Evolutionary conservation across 352 stramenopile genomes (phyloP).

Genomic region (Globisporangium lucens): DNA sequence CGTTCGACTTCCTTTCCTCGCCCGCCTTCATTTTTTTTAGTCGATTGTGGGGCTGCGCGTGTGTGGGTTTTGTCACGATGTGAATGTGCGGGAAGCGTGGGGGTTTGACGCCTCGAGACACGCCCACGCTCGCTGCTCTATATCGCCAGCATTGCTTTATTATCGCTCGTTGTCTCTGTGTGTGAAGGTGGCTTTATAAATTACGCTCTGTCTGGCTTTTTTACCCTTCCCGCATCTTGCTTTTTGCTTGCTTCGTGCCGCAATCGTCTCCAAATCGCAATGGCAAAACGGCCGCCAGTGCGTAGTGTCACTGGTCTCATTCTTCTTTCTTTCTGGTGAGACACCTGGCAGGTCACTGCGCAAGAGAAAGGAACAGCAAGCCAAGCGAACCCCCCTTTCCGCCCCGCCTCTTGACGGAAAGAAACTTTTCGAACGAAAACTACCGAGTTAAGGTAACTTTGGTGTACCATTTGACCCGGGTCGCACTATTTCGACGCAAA

Average conservation of each 20-base stretch:
- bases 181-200: too few relatives aligned
- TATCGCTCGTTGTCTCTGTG: too few relatives aligned
- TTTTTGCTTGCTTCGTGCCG: too few relatives aligned
- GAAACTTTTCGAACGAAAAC: background rate
- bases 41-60: too few relatives aligned
- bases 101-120: too few relatives aligned
- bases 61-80: too few relatives aligned
- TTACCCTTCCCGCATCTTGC: background rate
- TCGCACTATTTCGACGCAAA: background rate
- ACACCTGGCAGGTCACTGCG: background rate
- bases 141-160: too few relatives aligned
- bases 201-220: background rate
- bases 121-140: too few relatives aligned
- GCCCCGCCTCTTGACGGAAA: slow-evolving; percentile 4
- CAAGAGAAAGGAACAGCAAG: slow-evolving; percentile 6
- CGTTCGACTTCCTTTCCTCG: too few relatives aligned
- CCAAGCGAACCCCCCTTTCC: background rate
- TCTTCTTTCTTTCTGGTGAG: slow-evolving; percentile 5
- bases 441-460: background rate
- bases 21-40: too few relatives aligned
- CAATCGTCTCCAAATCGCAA: background rate
- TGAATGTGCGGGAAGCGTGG: too few relatives aligned
- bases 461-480: background rate
- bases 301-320: slow-evolving; percentile 9
- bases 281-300: background rate